These are phyloP conservation scores for Fusarium oxysporum DNA, from an alignment of 2,329 filamentous ascomycete species.

Conservation along the genomic window DNA sequence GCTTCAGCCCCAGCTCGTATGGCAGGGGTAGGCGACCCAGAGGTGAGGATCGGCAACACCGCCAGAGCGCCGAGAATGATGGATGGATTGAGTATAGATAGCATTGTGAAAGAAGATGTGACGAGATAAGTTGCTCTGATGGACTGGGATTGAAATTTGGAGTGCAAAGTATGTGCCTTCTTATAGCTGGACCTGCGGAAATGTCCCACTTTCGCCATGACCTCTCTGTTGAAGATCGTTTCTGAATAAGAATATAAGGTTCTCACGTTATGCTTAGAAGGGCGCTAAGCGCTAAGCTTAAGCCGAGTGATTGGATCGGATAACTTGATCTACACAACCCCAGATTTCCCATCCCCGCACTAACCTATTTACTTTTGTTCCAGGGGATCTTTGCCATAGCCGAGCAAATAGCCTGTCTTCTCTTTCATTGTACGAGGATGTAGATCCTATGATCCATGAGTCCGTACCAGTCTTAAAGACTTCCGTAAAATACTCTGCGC, in stretches of 20 bases:
- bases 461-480: not conserved
- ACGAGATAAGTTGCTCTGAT: rapidly evolving
- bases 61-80: not conserved
- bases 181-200: not conserved
- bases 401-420: not conserved
- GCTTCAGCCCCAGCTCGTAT: rapidly evolving
- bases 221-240: not conserved
- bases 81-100: rapidly evolving
- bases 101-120: not conserved
- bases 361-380: rapidly evolving
- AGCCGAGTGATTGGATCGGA: not conserved
- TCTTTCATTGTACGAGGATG: no score
- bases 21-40: not conserved
- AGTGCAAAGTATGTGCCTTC: no score
- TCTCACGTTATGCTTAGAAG: not conserved
- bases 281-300: not conserved
- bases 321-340: not conserved
- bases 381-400: not conserved
- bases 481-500: rapidly evolving
- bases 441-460: rapidly evolving
- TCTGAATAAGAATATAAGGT: not conserved
- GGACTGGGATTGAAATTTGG: not conserved
- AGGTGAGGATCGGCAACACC: rapidly evolving
- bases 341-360: not conserved
- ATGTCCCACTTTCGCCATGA: not conserved